Evolutionary conservation across 2,329 filamentous ascomycete species (phyloP).

Genomic region (Alternaria alternata): DNA sequence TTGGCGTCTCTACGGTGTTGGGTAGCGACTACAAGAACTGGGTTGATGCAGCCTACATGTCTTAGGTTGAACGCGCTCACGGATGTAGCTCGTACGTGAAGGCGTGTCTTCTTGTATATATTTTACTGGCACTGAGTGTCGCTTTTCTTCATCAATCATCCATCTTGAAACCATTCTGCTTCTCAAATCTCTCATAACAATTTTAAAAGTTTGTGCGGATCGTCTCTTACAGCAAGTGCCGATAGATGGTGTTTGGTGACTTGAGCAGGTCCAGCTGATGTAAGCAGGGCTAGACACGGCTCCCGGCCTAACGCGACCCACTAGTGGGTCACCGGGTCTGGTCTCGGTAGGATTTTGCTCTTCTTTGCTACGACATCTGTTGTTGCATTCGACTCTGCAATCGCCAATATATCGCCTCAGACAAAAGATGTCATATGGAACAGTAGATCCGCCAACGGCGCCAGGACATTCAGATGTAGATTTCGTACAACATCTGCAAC

Average conservation of each 20-base stretch:
- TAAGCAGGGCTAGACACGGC: constrained; percentile 9
- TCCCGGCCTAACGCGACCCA: constrained; percentile 1
- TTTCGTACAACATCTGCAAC: constrained; percentile 8
- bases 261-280: background rate
- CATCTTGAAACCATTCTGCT: background rate
- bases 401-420: background rate
- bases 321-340: background rate
- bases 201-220: background rate
- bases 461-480: constrained; percentile 4
- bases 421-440: constrained; percentile 24
- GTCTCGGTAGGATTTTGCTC: constrained; percentile 1
- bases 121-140: background rate
- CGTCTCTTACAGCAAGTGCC: background rate
- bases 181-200: background rate
- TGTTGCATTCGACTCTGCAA: background rate
- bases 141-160: background rate
- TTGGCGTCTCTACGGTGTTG: constrained; percentile 57
- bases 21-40: constrained; percentile 48
- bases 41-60: constrained; percentile 45
- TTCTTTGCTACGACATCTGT: background rate
- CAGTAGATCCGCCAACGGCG: constrained; percentile 8
- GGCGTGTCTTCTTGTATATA: constrained; percentile 4
- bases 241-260: background rate
- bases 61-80: constrained; percentile 10
- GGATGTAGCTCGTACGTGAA: background rate